Percentiles rank a stretch among this genome's conserved stretches.
Evolutionary conservation across 2,329 filamentous ascomycete genomes (phyloP).

Genomic region (Plectosphaerella cucumerina): DNA sequence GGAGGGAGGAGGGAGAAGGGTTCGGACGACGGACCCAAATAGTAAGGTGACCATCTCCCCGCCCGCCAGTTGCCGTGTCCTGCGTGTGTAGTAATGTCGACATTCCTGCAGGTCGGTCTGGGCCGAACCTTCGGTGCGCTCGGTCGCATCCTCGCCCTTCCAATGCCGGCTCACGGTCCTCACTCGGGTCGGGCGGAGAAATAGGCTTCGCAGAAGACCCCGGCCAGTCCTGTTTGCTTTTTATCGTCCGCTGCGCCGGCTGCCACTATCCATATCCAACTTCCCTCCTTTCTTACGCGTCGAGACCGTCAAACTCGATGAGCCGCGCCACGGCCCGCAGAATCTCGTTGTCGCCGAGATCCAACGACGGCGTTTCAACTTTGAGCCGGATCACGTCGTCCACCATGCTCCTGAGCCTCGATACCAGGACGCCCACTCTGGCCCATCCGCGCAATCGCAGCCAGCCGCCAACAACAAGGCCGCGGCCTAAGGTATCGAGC

Average conservation of each 20-base stretch:
- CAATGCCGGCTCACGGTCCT: too few species aligned
- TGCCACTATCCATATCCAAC: background rate
- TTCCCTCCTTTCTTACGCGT: constrained; percentile 41
- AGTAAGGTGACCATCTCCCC: too few species aligned
- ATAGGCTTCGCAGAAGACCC: too few species aligned
- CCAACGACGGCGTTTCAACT: constrained; percentile 68
- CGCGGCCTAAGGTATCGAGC: constrained; percentile 82
- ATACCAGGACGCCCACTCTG: constrained; percentile 85
- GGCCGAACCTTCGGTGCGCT: too few species aligned
- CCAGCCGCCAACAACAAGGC: constrained; percentile 90
- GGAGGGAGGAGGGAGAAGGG: too few species aligned
- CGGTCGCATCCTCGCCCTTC: too few species aligned
- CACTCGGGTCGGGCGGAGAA: too few species aligned
- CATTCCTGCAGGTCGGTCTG: too few species aligned
- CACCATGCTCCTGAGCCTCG: constrained; percentile 77
- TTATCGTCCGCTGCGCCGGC: background rate
- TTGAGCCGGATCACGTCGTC: constrained; percentile 79
- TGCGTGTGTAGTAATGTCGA: too few species aligned
- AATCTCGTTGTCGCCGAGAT: constrained; percentile 58
- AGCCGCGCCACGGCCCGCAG: constrained; percentile 74
- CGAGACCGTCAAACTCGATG: constrained; percentile 85
- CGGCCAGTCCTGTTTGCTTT: too few species aligned
- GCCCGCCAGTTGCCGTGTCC: too few species aligned
- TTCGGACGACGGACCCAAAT: too few species aligned
- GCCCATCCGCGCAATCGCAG: constrained; percentile 85